Base-by-base conservation (phyloP, 2,329 filamentous ascomycete genomes). In the Fusarium kyushuense region DNA sequence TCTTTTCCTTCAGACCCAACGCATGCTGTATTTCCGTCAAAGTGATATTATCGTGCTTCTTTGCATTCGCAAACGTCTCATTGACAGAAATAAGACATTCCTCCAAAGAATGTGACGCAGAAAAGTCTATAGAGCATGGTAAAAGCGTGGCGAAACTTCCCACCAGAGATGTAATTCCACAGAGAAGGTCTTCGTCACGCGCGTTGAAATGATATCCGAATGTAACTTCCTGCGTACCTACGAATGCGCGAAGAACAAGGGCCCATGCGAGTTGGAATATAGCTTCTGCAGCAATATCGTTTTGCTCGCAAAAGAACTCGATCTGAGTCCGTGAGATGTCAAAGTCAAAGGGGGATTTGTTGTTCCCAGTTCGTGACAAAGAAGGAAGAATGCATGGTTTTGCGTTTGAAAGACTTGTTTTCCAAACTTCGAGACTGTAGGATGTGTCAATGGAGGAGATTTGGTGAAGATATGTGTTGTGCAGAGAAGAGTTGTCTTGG, bases 211-310 rank as follows among this genome's bases (percentile, higher is more conserved):
- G 80, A 58, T 81, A 85, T 1, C 87, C 88, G 64, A 90, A 89
- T 36, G 84, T 82, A 10, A 89, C 82, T 13, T 82, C 80, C 23
- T 84, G 79, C 17, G 80, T 80, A 2, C 85, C 85, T 5, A 85
- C 82, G 66, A 87, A 89, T 2, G 82, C 80, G 3, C 86, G 83
- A 0, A 89, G 77, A 0, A 89, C 79, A 21, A 90, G 77, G 0
- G 82, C 85, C 87, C 87, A 90, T 0, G 87, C 86, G n/a, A 87
- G 81, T 25, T 85, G 83, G 6, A 90, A 78, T 5, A 89, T 78
- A 0, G 84, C 82, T 0, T 84, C 81, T 1, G 84, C 75, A 0
- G 82, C 82, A 4, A 86, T 78, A 11, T 78, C 10, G 63, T 78
- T 43, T 79, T 78, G 48, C 0, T 69, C 55, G 54, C 77, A 78